Percentiles rank a stretch among this genome's conserved stretches.
Evolutionary conservation across 2,329 filamentous ascomycete genomes (phyloP).

Genomic region (Fusarium tanahbumbuense): DNA sequence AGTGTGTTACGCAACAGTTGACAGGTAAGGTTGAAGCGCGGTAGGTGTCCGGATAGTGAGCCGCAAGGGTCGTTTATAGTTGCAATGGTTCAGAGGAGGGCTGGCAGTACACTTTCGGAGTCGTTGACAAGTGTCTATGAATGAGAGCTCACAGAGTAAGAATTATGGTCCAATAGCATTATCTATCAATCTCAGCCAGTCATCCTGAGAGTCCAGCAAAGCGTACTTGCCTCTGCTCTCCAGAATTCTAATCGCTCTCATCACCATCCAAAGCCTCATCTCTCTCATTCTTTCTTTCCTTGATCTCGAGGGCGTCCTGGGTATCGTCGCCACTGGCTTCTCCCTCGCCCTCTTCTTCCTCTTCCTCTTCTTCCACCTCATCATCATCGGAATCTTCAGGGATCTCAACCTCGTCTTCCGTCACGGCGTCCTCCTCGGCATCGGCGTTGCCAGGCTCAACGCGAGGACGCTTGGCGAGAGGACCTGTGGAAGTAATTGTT

Average conservation of each 20-base stretch:
- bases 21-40: neutral
- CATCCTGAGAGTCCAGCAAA: neutral
- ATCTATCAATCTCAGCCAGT: neutral
- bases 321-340: constrained; percentile 65
- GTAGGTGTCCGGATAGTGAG: neutral
- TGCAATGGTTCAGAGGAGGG: neutral
- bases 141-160: neutral
- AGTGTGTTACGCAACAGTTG: constrained; percentile 18
- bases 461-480: constrained; percentile 59
- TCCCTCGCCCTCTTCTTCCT: constrained; percentile 52
- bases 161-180: neutral
- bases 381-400: constrained; percentile 61
- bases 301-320: constrained; percentile 65
- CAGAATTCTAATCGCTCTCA: constrained; percentile 62
- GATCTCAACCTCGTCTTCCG: constrained; percentile 58
- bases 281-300: constrained; percentile 59
- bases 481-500: constrained; percentile 48
- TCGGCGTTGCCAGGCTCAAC: constrained; percentile 56
- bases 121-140: neutral
- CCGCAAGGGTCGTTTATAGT: neutral
- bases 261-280: constrained; percentile 73
- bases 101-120: neutral
- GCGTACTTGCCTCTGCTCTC: constrained; percentile 3
- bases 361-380: constrained; percentile 60
- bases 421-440: constrained; percentile 53